Conservation (phyloP, 2,329 filamentous ascomycete genomes). For the Sporothrix mexicana region DNA sequence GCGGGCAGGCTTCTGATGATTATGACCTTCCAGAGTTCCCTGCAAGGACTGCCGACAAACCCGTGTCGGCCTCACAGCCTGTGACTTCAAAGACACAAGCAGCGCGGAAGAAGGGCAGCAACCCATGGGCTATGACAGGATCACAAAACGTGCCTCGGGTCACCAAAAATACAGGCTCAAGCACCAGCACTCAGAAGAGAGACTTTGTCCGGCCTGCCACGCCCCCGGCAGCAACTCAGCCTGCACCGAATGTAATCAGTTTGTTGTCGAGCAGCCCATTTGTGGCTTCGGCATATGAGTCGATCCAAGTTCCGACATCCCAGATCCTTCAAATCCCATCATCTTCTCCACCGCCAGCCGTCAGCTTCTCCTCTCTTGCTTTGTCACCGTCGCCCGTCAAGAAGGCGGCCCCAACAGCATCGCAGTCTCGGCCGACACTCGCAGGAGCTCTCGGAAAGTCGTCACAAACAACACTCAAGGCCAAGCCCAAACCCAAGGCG, state of each 20-base stretch:
- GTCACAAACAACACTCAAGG: neutral
- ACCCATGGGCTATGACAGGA: slow-evolving; percentile 32
- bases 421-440: neutral
- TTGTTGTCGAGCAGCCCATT: slow-evolving; percentile 30
- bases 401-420: neutral
- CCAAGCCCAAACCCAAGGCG: neutral
- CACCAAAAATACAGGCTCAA: slow-evolving; percentile 6
- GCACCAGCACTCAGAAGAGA: neutral
- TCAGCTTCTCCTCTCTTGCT: slow-evolving; percentile 21
- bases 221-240: neutral
- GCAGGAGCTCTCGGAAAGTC: neutral
- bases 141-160: slow-evolving; percentile 29
- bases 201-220: neutral
- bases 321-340: neutral
- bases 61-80: neutral
- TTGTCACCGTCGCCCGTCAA: slow-evolving; percentile 8
- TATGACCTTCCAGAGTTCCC: neutral
- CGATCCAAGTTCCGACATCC: slow-evolving; percentile 7
- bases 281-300: neutral
- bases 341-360: slow-evolving; percentile 15
- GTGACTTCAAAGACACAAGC: neutral
- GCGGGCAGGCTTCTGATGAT: neutral
- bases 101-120: neutral
- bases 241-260: slow-evolving; percentile 6
- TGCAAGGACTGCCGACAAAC: neutral